Percentiles rank a stretch among this genome's conserved stretches.
Evolutionary conservation across 1,284 basidiomycete genomes (phyloP).

Genomic region (Puccinia brachypodii): DNA sequence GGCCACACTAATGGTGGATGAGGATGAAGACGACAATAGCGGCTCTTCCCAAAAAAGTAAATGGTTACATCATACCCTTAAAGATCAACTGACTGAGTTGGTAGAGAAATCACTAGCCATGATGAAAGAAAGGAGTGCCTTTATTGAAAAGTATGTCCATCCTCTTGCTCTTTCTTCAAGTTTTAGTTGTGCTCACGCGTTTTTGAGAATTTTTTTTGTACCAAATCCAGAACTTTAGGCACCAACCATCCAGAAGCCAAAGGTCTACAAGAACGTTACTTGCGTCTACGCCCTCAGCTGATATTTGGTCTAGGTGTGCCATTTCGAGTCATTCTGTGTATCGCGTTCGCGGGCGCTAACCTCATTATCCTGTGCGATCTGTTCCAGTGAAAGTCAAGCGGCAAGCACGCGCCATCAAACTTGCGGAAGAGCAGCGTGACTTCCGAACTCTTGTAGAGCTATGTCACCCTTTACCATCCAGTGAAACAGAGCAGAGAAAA

Average conservation of each 20-base stretch:
- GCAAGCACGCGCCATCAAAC: slow-evolving; percentile 56
- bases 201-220: not conserved
- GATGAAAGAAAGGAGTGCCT: slow-evolving; percentile 58
- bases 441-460: slow-evolving; percentile 59
- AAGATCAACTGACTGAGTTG: slow-evolving; percentile 57
- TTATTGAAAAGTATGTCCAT: slow-evolving; percentile 53
- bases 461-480: slow-evolving; percentile 50
- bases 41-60: slow-evolving; percentile 54
- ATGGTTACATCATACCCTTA: slow-evolving; percentile 56
- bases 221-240: slow-evolving; percentile 18
- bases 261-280: slow-evolving; percentile 68
- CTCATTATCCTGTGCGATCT: not conserved
- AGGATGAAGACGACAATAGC: slow-evolving; percentile 52
- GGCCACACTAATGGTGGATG: slow-evolving; percentile 42
- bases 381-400: slow-evolving; percentile 55
- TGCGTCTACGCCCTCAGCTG: slow-evolving; percentile 68
- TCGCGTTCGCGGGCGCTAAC: not conserved
- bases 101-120: slow-evolving; percentile 58
- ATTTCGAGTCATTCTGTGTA: not conserved
- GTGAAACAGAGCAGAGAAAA: slow-evolving; percentile 50
- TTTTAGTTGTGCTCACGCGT: not conserved
- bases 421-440: slow-evolving; percentile 59
- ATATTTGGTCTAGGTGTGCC: slow-evolving; percentile 70
- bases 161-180: not conserved
- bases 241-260: slow-evolving; percentile 59